phyloP scores from a whole-genome alignment of 306 rosid species.

The Ceratonia siliqua region DNA sequence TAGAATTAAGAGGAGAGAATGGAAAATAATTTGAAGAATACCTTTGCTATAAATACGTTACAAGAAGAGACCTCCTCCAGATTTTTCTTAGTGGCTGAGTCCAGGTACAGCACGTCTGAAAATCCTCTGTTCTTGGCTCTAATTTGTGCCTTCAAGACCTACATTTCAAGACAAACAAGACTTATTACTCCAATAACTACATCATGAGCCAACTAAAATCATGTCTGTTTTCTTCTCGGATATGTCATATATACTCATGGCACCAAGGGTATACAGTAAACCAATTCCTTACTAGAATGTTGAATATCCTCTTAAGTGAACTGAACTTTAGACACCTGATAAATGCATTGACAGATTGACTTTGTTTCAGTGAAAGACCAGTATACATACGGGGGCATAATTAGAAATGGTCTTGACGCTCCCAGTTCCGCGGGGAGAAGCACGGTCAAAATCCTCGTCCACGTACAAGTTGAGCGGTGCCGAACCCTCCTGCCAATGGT shows the following conservation, averaged over 20 bases:
- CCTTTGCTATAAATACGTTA: slow-evolving; percentile 82
- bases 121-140: slow-evolving; percentile 75
- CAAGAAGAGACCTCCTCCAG: slow-evolving; percentile 95
- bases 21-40: slow-evolving; percentile 5
- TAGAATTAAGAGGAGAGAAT: background rate
- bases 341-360: background rate
- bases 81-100: slow-evolving; percentile 57
- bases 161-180: background rate
- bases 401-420: slow-evolving; percentile 80
- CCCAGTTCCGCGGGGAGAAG: slow-evolving; percentile 81
- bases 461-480: slow-evolving; percentile 80
- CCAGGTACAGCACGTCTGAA: slow-evolving; percentile 86
- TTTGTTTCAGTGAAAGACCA: background rate
- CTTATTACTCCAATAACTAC: background rate
- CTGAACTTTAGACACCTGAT: background rate
- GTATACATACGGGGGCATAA: slow-evolving; percentile 70
- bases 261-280: background rate
- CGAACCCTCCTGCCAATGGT: slow-evolving; percentile 63
- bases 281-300: background rate
- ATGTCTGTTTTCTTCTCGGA: background rate
- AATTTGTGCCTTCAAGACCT: slow-evolving; percentile 75
- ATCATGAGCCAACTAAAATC: no score
- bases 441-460: slow-evolving; percentile 81
- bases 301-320: background rate
- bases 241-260: no score